Base-by-base conservation (phyloP, 163 green algal species). In the Chlamydomonas reinhardtii region DNA sequence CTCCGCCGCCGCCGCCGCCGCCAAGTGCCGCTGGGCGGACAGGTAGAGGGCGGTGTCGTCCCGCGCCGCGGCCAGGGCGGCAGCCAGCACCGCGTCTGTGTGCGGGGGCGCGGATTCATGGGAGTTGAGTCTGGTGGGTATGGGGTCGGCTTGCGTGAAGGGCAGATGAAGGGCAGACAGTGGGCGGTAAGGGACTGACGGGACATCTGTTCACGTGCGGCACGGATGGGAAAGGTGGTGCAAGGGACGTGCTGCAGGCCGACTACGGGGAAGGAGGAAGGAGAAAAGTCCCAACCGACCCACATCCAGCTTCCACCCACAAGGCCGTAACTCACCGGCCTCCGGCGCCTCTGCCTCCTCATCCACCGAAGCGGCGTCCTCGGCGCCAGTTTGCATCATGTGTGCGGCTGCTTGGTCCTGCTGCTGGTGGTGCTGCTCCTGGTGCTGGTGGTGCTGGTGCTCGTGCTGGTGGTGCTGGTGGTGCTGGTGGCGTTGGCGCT, bases 1-100 rank as follows among this genome's bases (percentile, higher is more conserved):
- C 79, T 29, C 79, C 64, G 52, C 68, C 12, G 68, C 79, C 54
- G 79, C 79, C 68, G 31, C 68, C 79, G 68, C 79, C 52, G 69
- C 79, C 68, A 70, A 34, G 43, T 27, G 52, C 24, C 5, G 9
- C 27, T 22, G 29, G 54, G 73, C 48, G 52, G 37, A 15, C 14
- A 25, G 52, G 52, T 48, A 85, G 34, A 4, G 11, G 32, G 3
- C 27, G 68, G 77, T 70, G 68, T 85, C 66, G 52, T 78, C 79
- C 5, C 68, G 66, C 3, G 52, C 68, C 14, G 79, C 79, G 11
- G n/a, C 52, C 27, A 85, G 52, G 11, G 79, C 79, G 3, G 35
- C 16, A 1, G 31, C 79, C 34, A 85, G 48, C 31, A 85, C 79
- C 6, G 61, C 79, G 39, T 85, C 79, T 85, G 66, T 14, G 39